Evolutionary conservation across 176 grass and related monocot genomes (phyloP), one percentile per base, ranked within the genome.

Genomic region (Oryza glumipatula): DNA sequence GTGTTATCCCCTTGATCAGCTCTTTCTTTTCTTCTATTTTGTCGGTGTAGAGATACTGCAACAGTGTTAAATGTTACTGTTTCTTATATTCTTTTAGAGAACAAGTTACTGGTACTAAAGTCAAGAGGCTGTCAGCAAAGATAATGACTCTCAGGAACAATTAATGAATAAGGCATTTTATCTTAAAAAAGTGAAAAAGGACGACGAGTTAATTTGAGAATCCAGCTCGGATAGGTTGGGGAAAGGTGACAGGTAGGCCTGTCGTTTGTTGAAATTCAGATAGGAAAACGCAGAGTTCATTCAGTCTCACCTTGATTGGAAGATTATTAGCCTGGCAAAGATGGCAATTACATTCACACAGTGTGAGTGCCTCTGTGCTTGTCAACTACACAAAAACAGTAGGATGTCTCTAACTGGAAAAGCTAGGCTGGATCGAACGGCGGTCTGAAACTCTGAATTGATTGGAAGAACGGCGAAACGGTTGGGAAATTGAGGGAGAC

Each of bases 21-120:
- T 94, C 84, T 38, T 88, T 77, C 67, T 94, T 97, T 76, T 97
- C 89, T 83, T 92, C 86, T 63, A 94, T 23, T 82, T 86, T 93
- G 24, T 92, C 82, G 9, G n/a, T 83, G 72, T 89, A 92, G 5
- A 94, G 72, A 84, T 84, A 89, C 95, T 94, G 90, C 83, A 89
- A 15, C 56, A 69, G 21, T 17, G 19, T 70, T 16, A 39, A 26
- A 41, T 54, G 36, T 17, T 80, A 86, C 5, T 76, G 46, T 14
- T 65, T 82, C 33, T 44, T 12, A 15, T 51, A 15, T 52, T 52
- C 4, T 52, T 52, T 52, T 52, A 16, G 47, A 49, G 49, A 52
- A 52, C 5, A 52, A 17, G 46, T 17, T 83, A 83, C 7, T 76
- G 66, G 4, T 65, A 88, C 14, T 52, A 56, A 69, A 54, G 68